Evolutionary conservation across 2,329 filamentous ascomycete species (phyloP), one percentile per base, ranked within the genome.

Genomic region (Penicillium sp.): DNA sequence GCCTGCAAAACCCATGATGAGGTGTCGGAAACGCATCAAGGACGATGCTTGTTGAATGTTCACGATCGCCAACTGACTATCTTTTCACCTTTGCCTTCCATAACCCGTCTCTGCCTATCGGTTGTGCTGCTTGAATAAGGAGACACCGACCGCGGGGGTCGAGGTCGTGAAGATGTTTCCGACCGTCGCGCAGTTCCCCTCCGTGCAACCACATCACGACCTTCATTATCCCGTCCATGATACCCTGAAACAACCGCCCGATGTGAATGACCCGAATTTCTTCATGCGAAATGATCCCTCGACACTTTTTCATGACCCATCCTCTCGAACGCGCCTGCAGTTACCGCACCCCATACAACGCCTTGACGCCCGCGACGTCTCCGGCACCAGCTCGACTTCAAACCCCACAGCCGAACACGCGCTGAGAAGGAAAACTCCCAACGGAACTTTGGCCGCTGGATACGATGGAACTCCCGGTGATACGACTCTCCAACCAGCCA

Each of bases 361-460:
- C 40, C 61, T 70, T 36, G 66, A 71, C 44, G 37, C 62, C 33
- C 70, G 65, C 31, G 66, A 72, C 56, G 52, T 61, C 23, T 52
- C 65, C 7, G 61, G 61, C 11, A 59, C 66, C n/a, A 58, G 59
- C 44, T 56, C 63, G 24, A 65, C 56, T 24, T 36, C 60, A 9
- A 66, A 68, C 19, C 62, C 54, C 47, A 44, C 63, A 16, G 66
- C 62, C 10, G 91, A 96, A 71, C 87, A 96, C 72, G 89, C 91
- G 64, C 80, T 97, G 52, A 86, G 93, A 61, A 86, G 93, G 62
- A 97, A 97, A 74, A 97, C 93, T 8, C 94, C 93, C 4, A 93
- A 88, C 67, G 94, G 93, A n/a, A 96, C 92, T 33, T 83, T 97
- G 57, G 88, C 93, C 61, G 91, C 90, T 50, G 92, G 91, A 10